Base-by-base conservation (phyloP, 106 monocot species). In the Apostasia ramifera region DNA sequence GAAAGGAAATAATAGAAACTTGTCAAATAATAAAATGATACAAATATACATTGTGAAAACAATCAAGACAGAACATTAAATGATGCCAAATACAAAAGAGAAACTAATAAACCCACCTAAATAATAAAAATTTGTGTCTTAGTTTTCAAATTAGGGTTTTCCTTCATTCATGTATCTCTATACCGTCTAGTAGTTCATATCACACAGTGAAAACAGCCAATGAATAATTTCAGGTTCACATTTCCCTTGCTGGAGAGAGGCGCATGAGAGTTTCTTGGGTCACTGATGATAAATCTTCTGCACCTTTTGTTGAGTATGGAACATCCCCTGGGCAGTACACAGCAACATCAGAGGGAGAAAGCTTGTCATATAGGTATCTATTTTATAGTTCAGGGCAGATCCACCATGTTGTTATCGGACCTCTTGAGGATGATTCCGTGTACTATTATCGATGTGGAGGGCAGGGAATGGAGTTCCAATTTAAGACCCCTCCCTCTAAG, bases 241-340 rank as follows among this genome's bases (percentile, higher is more conserved):
- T 93, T 58, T 98, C 97, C 47, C 68, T 98, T 66, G 84, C 97
- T 51, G 97, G 97, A 15, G 77, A 74, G 55, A 90, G 90, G 42
- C 87, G 90, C 70, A 98, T 98, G 87, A 76, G 97, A 44, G 72
- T 98, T 44, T 77, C 97, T 73, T 98, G 87, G 87, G 67, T 87
- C 59, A 87, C 90, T 11, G 59, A 79, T 43, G 80, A 81, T 70
- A 62, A 59, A 51, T 74, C 78, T 47, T 74, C 84, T 61, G 84
- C 90, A 3, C 83, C 97, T 46, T 10, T 85, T n/a, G 92, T 98
- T 14, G 81, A 98, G 48, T 98, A 98, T 72, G 97, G 97, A 62
- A 90, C 77, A 15, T 71, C 72, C 44, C 57, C 83, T 26, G 79
- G 97, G 41, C 37, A 70, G 7, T 92, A 92, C 70, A 70, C 78